Base-by-base conservation (phyloP, 129 eudicot genomes). In the Tagetes patula region DNA sequence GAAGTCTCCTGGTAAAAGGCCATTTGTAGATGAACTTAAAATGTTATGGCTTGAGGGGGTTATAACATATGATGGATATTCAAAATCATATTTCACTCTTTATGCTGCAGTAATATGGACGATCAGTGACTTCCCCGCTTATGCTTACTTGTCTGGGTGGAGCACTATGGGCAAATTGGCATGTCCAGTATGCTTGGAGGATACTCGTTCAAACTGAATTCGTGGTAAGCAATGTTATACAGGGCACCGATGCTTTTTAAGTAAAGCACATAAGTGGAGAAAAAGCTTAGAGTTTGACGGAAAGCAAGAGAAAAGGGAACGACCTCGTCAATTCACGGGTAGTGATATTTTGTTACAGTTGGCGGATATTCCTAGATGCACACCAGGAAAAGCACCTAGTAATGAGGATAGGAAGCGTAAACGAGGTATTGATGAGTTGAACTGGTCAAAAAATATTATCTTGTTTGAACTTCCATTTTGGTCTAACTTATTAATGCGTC, bases 121-220 rank as follows among this genome's bases (percentile, higher is more conserved):
- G 12, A 42, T 65, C 9, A 65, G 14, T 65, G 70, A 65, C 52
- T 65, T 65, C 70, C 70, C 70, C 6, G 52, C 70, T n/a, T 65
- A 65, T 65, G 70, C 52, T 65, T 65, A 65, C 70, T 14, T 65
- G 52, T 63, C 46, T 14, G 49, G 69, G 32, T 40, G 69, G 36
- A 64, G 50, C 13, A 64, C 49, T 40, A 40, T 65, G 70, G 70
- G 70, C 32, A 65, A 65, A 8, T 41, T 65, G 34, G 69, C 49
- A 40, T 64, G 69, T n/a, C 69, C 69, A 64, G 8, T 64, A 64
- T 40, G 69, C 49, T 12, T 64, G 9, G 50, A 64, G 69, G 69
- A 41, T 42, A 65, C 54, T 5, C 70, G 39, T 65, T 65, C 70
- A 6, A 20, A 42, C 53, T 37, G 70, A 8, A 65, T 65, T 65